These are phyloP conservation scores for Monosporascus sp. DNA, from an alignment of 2,329 filamentous ascomycete genomes.

Conservation along the genomic window DNA sequence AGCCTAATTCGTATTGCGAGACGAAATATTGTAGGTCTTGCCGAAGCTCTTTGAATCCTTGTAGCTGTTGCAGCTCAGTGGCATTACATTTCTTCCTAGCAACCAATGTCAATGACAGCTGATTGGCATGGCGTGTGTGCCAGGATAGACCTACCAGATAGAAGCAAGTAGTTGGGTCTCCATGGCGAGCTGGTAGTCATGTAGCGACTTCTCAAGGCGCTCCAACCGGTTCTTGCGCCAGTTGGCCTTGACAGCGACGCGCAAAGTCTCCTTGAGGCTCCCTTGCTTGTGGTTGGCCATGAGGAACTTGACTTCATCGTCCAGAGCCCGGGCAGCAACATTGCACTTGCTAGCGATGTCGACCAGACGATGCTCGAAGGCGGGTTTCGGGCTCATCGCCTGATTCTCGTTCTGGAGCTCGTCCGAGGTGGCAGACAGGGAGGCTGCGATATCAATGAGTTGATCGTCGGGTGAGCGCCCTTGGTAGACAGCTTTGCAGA, in stretches of 20 bases:
- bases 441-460: not conserved
- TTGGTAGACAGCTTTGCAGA: conserved; percentile 14
- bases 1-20: not conserved
- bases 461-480: conserved; percentile 1
- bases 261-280: conserved; percentile 3
- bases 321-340: conserved; percentile 3
- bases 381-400: not conserved
- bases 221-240: conserved; percentile 18
- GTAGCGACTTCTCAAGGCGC: conserved; percentile 10
- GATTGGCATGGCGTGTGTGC: not conserved
- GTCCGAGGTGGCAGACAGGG: conserved; percentile 1
- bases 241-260: conserved; percentile 8
- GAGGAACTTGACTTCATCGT: conserved; percentile 7
- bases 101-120: not conserved
- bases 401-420: not conserved
- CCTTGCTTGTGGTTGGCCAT: not conserved
- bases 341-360: conserved; percentile 3
- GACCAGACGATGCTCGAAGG: conserved; percentile 1
- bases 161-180: conserved; percentile 1
- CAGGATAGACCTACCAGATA: conserved; percentile 1
- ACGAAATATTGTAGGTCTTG: conserved; percentile 2
- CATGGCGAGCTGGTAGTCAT: conserved; percentile 4
- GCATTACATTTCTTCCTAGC: conserved; percentile 1
- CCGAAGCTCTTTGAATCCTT: not conserved
- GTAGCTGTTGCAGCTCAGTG: conserved; percentile 1